Conservation (phyloP, 1,139 yeast genomes). For the Lizanozyma gosingica region DNA sequence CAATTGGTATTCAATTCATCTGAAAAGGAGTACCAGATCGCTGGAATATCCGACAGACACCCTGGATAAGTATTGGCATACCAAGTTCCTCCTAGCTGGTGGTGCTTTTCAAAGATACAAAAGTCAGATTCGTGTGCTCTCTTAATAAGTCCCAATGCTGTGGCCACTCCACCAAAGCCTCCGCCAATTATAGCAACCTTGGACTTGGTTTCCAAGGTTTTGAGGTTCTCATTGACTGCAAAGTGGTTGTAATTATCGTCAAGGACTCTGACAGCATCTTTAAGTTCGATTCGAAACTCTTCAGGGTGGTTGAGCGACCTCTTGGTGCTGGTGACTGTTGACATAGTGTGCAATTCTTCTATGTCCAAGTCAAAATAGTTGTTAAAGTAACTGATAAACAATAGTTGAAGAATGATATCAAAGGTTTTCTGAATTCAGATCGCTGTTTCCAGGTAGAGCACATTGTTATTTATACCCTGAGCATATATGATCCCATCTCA, state of each 20-base stretch:
- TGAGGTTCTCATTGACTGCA: background rate
- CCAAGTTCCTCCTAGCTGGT: constrained; percentile 40
- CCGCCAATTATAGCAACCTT: constrained; percentile 28
- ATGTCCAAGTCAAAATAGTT: too few relatives aligned
- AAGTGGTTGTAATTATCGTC: constrained; percentile 11
- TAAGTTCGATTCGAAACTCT: constrained; percentile 20
- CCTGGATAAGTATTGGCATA: constrained; percentile 41
- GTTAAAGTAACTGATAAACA: too few relatives aligned
- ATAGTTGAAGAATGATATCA: too few relatives aligned
- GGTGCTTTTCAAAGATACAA: constrained; percentile 31
- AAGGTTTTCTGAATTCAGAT: too few relatives aligned
- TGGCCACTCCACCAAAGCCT: constrained; percentile 31
- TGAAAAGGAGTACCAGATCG: constrained; percentile 33
- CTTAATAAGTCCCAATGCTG: constrained; percentile 12
- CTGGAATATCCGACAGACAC: constrained; percentile 39
- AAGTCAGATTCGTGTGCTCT: constrained; percentile 23
- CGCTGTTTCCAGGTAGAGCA: too few relatives aligned
- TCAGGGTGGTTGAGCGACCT: constrained; percentile 27
- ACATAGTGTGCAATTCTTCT: constrained; percentile 9
- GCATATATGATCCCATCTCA: too few relatives aligned
- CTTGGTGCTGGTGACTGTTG: constrained; percentile 18
- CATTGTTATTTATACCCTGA: too few relatives aligned
- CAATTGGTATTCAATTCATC: constrained; percentile 26
- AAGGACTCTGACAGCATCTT: constrained; percentile 21
- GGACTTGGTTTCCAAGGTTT: background rate